Conservation (phyloP, 176 grass and related monocot species). For the Alopecurus myosuroides region DNA sequence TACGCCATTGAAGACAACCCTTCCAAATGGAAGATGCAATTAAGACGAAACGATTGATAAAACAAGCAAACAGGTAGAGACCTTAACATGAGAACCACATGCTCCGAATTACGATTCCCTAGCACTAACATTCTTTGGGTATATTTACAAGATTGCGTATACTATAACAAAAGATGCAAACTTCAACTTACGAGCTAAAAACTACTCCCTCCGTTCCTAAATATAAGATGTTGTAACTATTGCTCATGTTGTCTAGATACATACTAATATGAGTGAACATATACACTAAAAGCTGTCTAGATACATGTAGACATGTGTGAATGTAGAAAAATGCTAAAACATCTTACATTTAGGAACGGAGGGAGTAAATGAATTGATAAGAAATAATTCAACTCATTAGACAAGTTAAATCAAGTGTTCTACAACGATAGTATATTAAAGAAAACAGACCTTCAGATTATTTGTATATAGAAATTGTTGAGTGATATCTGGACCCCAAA, state of each 20-base stretch:
- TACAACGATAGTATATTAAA: neutral
- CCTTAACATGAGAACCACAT: neutral
- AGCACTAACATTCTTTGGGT: neutral
- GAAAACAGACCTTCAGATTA: constrained; percentile 69
- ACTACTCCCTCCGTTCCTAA: no score
- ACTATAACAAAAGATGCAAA: neutral
- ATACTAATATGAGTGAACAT: no score
- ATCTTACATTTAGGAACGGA: no score
- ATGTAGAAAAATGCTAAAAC: no score
- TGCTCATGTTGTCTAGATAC: no score
- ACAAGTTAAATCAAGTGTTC: neutral
- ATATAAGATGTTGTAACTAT: no score
- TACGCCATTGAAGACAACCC: neutral
- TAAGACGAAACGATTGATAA: neutral
- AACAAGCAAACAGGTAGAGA: neutral
- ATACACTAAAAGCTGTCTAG: no score
- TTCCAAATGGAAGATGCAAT: neutral
- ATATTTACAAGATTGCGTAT: neutral
- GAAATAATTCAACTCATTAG: neutral
- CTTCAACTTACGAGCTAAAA: neutral
- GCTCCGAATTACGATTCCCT: neutral
- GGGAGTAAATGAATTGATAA: neutral
- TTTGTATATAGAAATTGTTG: constrained; percentile 84
- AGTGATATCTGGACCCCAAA: constrained; percentile 97
- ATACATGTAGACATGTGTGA: no score